phyloP scores from a whole-genome alignment of 116 monocot genomes.

The Trichopus zeylanicus region DNA sequence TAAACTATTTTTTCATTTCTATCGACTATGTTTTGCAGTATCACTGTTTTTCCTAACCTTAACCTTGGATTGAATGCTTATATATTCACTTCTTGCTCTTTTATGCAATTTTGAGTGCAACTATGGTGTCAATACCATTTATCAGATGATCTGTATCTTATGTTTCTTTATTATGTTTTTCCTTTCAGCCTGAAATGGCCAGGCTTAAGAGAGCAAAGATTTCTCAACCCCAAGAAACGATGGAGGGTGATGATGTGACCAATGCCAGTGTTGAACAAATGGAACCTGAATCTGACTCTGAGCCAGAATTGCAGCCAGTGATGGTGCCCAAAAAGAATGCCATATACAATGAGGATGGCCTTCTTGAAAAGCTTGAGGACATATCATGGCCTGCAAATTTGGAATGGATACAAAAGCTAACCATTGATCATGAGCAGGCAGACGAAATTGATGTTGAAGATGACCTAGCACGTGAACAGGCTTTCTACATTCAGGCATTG shows the following conservation, averaged over 20 bases:
- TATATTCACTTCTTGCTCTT: too few species aligned
- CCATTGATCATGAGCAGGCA: constrained; percentile 38
- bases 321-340: constrained; percentile 60
- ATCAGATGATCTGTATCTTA: too few species aligned
- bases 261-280: constrained; percentile 15
- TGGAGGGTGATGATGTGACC: constrained; percentile 3
- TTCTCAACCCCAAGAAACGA: neutral
- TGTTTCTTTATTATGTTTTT: too few species aligned
- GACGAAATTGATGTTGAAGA: constrained; percentile 68
- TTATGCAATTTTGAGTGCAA: too few species aligned
- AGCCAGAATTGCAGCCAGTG: constrained; percentile 29
- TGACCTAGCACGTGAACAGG: constrained; percentile 70
- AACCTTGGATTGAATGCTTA: too few species aligned
- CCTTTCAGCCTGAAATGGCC: constrained; percentile 2
- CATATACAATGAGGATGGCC: constrained; percentile 66
- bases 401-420: constrained; percentile 72
- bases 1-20: too few species aligned
- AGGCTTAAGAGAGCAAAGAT: neutral
- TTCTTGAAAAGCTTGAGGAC: constrained; percentile 78
- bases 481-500: constrained; percentile 80
- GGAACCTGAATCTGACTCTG: constrained; percentile 38
- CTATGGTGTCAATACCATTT: too few species aligned
- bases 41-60: too few species aligned
- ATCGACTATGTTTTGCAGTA: too few species aligned
- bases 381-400: constrained; percentile 70